These are phyloP conservation scores for Aureococcus anophagefferens DNA, from an alignment of 108 stramenopile genomes.

Conservation along the genomic window DNA sequence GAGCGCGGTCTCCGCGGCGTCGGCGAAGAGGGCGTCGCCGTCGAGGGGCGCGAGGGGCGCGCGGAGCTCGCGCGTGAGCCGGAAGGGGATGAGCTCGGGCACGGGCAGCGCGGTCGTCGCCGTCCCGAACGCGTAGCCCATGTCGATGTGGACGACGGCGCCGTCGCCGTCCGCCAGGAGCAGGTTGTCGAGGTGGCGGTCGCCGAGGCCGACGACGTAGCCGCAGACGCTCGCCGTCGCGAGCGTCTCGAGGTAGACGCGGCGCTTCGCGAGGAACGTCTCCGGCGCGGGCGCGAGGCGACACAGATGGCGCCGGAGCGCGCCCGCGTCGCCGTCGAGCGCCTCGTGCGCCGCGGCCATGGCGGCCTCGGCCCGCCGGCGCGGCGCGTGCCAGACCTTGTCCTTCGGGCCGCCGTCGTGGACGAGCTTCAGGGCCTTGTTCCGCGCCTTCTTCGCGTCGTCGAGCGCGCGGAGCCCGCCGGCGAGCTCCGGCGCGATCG, in stretches of 20 bases:
- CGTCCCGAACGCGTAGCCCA: conserved; percentile 40
- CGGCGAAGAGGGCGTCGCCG: conserved; percentile 5
- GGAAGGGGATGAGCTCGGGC: conserved; percentile 46
- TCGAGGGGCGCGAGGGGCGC: conserved; percentile 34
- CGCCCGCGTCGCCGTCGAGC: background rate
- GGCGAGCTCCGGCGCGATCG: conserved; percentile 14
- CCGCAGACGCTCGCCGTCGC: conserved; percentile 24
- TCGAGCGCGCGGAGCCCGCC: background rate
- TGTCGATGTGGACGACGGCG: conserved; percentile 43
- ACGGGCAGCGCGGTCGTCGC: conserved; percentile 29
- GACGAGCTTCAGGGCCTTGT: background rate
- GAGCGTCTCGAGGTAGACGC: conserved; percentile 32
- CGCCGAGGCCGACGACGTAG: conserved; percentile 48
- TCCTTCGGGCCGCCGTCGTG: too few species aligned
- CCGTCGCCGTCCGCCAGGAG: conserved; percentile 27
- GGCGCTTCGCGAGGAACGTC: conserved; percentile 30
- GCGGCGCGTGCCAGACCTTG: background rate
- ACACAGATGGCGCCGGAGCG: conserved; percentile 23
- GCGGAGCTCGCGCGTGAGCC: conserved; percentile 34
- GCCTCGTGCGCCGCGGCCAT: background rate
- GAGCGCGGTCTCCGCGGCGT: conserved; percentile 20
- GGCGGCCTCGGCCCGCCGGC: background rate
- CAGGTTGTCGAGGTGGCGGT: conserved; percentile 47
- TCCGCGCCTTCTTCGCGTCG: background rate
- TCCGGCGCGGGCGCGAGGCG: conserved; percentile 29